Percentiles rank a stretch among this genome's conserved stretches.
Evolutionary conservation across 148 eudicot species (phyloP).

Genomic region (Fagopyrum esculentum): DNA sequence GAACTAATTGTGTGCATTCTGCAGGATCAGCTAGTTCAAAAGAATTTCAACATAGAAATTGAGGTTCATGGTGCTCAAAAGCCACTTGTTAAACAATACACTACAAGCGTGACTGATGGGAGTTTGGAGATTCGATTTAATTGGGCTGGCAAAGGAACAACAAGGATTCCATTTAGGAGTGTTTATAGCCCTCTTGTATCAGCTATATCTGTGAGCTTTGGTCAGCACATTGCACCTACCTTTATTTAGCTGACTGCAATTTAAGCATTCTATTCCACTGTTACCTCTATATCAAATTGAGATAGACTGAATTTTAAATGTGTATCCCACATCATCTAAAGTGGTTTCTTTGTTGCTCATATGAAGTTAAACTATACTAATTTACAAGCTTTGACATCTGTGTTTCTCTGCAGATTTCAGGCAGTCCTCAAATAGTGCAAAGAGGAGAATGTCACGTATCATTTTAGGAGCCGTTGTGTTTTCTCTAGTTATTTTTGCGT

Average conservation of each 20-base stretch:
- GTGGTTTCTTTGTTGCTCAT: too few relatives aligned
- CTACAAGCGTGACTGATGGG: conserved; percentile 42
- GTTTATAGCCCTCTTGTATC: conserved; percentile 72
- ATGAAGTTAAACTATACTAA: too few relatives aligned
- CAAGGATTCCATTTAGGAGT: conserved; percentile 62
- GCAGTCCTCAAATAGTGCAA: conserved; percentile 4
- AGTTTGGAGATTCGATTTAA: conserved; percentile 51
- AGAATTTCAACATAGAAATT: conserved; percentile 55
- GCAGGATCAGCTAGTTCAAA: conserved; percentile 47
- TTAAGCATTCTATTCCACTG: not conserved
- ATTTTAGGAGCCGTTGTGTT: not conserved
- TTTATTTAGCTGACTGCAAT: not conserved
- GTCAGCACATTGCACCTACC: conserved; percentile 26
- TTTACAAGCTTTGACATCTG: not conserved
- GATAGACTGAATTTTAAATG: too few relatives aligned
- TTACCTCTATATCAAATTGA: too few relatives aligned
- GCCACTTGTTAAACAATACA: conserved; percentile 30
- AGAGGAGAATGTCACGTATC: not conserved
- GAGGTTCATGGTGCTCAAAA: conserved; percentile 50
- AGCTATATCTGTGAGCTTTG: conserved; percentile 61
- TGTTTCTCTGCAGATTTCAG: conserved; percentile 6
- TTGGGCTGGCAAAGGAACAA: conserved; percentile 78
- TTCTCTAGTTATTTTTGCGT: not conserved
- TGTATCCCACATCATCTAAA: too few relatives aligned
- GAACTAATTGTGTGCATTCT: conserved; percentile 1